These are phyloP conservation scores for Fraxinus pennsylvanica DNA, from an alignment of 257 asterid genomes.

Conservation along the genomic window DNA sequence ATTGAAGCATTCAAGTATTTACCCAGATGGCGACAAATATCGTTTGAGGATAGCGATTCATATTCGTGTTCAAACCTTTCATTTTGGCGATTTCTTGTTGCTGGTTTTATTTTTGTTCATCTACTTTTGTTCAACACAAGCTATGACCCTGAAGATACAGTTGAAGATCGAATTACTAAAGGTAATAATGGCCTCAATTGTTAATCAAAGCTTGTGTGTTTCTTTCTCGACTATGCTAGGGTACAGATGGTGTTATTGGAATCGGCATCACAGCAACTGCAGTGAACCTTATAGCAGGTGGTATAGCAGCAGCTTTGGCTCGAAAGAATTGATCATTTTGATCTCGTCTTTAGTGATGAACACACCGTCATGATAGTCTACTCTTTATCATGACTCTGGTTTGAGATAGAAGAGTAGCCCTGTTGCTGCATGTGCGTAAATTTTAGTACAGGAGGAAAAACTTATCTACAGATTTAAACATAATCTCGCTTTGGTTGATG, in stretches of 20 bases:
- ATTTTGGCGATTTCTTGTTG: too few relatives aligned
- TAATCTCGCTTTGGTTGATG: slow-evolving; percentile 3
- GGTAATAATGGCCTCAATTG: slow-evolving; percentile 32
- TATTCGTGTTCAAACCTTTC: too few relatives aligned
- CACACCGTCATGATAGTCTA: too few relatives aligned
- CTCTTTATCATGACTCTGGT: neutral
- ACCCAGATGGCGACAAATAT: too few relatives aligned
- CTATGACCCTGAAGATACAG: slow-evolving; percentile 55
- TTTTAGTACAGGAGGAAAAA: neutral
- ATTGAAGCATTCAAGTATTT: too few relatives aligned
- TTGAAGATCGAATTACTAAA: slow-evolving; percentile 65
- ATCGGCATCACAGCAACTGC: slow-evolving; percentile 70
- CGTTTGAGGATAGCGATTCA: too few relatives aligned
- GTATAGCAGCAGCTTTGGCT: slow-evolving; percentile 65
- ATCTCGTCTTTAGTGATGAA: neutral
- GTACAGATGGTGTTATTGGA: slow-evolving; percentile 79
- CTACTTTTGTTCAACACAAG: slow-evolving; percentile 32
- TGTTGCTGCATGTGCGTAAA: slow-evolving; percentile 1
- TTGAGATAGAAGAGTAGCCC: neutral
- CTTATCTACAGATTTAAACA: neutral
- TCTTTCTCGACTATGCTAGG: neutral
- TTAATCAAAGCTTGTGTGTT: neutral
- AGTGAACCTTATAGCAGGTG: slow-evolving; percentile 62
- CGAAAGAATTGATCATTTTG: slow-evolving; percentile 40
- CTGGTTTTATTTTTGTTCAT: too few relatives aligned